Conservation (phyloP, 768 basidiomycete species). For the Hortiboletus flavorubellus region DNA sequence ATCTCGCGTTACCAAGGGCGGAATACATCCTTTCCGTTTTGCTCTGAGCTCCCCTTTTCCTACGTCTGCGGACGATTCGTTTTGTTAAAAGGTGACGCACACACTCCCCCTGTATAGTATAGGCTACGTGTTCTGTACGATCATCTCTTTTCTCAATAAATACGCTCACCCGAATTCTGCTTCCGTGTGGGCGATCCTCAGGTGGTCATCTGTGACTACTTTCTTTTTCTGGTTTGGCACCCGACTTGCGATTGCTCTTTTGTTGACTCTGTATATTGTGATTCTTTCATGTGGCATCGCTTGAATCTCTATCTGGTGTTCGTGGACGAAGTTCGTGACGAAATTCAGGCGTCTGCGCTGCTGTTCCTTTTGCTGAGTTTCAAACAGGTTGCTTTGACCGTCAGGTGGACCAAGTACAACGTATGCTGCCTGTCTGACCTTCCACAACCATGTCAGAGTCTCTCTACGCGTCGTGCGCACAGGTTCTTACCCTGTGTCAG, state of each 20-base stretch:
- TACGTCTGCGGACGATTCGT: neutral
- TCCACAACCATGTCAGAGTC: conserved; percentile 27
- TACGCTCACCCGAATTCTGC: no score
- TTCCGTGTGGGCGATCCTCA: no score
- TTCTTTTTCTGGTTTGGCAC: neutral
- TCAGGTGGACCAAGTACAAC: neutral
- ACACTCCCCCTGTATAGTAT: no score
- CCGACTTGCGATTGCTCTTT: neutral
- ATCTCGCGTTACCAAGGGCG: neutral
- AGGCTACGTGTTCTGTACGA: no score
- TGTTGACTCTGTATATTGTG: neutral
- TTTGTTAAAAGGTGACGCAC: no score
- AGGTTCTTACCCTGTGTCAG: conserved; percentile 62
- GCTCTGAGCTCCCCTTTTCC: neutral
- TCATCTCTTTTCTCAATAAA: no score
- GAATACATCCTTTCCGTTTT: neutral
- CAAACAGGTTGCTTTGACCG: neutral
- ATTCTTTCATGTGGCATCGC: no score
- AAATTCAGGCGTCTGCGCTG: no score
- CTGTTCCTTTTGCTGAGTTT: no score
- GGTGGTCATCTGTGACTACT: no score
- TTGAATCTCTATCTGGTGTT: no score
- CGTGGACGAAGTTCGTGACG: no score
- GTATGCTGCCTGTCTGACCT: neutral
- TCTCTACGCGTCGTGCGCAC: conserved; percentile 64